phyloP scores from a whole-genome alignment of 306 rosid species.

The Phaseolus lunatus region DNA sequence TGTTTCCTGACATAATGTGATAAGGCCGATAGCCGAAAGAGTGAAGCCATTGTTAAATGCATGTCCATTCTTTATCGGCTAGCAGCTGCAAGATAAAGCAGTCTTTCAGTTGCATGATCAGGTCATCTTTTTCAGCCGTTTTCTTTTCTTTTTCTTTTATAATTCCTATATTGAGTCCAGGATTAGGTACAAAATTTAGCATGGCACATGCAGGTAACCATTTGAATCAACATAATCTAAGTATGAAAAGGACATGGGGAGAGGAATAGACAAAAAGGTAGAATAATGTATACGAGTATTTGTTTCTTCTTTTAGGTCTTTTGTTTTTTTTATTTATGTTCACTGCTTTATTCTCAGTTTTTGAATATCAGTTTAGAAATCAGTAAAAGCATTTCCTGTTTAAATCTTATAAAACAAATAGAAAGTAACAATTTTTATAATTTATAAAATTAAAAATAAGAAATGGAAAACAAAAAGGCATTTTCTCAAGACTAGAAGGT shows the following conservation, averaged over 20 bases:
- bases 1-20: constrained; percentile 1
- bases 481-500: not conserved
- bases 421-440: too few species aligned
- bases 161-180: not conserved
- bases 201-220: constrained; percentile 34
- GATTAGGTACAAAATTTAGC: constrained; percentile 3
- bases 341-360: not conserved
- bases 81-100: not conserved
- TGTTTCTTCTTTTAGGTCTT: not conserved
- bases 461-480: not conserved
- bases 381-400: too few species aligned
- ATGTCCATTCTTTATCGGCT: constrained; percentile 11
- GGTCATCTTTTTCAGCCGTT: constrained; percentile 6
- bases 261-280: not conserved
- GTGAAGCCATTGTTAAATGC: constrained; percentile 15
- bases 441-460: not conserved
- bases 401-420: too few species aligned
- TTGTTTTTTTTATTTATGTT: too few species aligned
- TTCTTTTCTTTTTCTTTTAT: not conserved
- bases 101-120: constrained; percentile 24
- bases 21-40: constrained; percentile 17
- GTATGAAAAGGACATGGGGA: not conserved
- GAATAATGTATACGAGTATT: not conserved
- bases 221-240: constrained; percentile 28
- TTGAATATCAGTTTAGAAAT: too few species aligned